Conservation (phyloP, 1,139 yeast species). For the Suhomyces yuchorum region DNA sequence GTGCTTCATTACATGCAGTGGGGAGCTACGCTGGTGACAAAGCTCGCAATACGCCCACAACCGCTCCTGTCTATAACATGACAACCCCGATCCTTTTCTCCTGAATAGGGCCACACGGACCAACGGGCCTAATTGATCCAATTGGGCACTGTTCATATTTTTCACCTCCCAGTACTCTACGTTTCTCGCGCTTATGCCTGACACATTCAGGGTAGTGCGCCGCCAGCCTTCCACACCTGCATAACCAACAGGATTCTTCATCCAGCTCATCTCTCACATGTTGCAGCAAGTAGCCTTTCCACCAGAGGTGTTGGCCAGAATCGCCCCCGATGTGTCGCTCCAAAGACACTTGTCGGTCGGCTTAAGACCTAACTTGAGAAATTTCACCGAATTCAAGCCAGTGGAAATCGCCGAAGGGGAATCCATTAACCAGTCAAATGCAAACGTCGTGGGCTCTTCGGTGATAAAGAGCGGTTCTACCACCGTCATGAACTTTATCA, state of each 20-base stretch:
- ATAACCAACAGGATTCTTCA: background rate
- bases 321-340: constrained; percentile 83
- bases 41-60: no score
- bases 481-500: constrained; percentile 71
- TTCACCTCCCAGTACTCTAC: no score
- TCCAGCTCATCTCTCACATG: constrained; percentile 11
- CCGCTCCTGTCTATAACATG: no score
- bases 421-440: constrained; percentile 34
- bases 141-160: background rate
- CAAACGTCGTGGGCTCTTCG: constrained; percentile 65
- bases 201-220: background rate
- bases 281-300: constrained; percentile 58
- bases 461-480: constrained; percentile 76
- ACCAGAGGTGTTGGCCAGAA: constrained; percentile 78
- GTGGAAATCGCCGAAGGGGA: constrained; percentile 47
- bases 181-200: background rate
- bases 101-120: background rate
- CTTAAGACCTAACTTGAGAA: constrained; percentile 70
- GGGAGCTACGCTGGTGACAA: no score
- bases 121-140: background rate
- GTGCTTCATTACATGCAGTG: no score
- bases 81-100: background rate
- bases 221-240: background rate
- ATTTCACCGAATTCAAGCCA: constrained; percentile 71
- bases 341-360: constrained; percentile 77